Percentiles rank a stretch among this genome's conserved stretches.
Conservation (phyloP, 2,329 filamentous ascomycete species). For the Pseudocercospora crystallina region DNA sequence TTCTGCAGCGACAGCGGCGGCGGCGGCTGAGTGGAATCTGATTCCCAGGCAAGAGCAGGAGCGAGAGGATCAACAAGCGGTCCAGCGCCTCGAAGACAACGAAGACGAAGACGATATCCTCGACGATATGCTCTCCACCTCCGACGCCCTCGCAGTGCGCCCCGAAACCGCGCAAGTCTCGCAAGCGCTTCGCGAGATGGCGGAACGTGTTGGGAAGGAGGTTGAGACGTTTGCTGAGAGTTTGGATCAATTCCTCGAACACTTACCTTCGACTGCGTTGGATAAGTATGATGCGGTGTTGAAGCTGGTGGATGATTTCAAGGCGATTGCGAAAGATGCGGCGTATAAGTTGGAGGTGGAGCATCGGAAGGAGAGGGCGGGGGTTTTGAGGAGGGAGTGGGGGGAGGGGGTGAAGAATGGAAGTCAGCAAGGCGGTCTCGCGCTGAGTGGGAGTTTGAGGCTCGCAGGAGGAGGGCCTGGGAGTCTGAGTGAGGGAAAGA, state of each 20-base stretch:
- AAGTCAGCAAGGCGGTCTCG: constrained; percentile 12
- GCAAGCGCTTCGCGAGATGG: constrained; percentile 58
- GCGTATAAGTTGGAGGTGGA: constrained; percentile 47
- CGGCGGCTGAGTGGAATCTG: too few species aligned
- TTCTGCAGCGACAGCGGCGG: too few species aligned
- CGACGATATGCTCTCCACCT: not conserved
- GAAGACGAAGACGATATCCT: not conserved
- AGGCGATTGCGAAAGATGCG: constrained; percentile 53
- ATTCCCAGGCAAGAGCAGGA: too few species aligned
- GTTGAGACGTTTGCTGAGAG: constrained; percentile 83
- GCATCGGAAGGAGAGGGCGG: constrained; percentile 38
- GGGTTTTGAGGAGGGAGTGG: constrained; percentile 42
- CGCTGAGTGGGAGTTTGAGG: constrained; percentile 13
- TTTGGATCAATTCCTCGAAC: constrained; percentile 69
- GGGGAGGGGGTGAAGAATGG: constrained; percentile 14
- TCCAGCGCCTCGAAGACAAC: not conserved
- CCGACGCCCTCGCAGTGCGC: too few species aligned
- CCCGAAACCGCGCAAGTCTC: not conserved
- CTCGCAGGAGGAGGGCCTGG: not conserved
- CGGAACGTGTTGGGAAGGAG: constrained; percentile 71
- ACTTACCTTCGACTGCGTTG: constrained; percentile 43
- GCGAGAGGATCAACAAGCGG: too few species aligned
- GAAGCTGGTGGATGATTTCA: constrained; percentile 54
- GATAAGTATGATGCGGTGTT: constrained; percentile 60
- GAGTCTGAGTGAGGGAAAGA: constrained; percentile 24